Percentiles rank a stretch among this genome's conserved stretches.
phyloP scores from a whole-genome alignment of 192 early-diverging fungal species.

The Coemansia aciculifera region DNA sequence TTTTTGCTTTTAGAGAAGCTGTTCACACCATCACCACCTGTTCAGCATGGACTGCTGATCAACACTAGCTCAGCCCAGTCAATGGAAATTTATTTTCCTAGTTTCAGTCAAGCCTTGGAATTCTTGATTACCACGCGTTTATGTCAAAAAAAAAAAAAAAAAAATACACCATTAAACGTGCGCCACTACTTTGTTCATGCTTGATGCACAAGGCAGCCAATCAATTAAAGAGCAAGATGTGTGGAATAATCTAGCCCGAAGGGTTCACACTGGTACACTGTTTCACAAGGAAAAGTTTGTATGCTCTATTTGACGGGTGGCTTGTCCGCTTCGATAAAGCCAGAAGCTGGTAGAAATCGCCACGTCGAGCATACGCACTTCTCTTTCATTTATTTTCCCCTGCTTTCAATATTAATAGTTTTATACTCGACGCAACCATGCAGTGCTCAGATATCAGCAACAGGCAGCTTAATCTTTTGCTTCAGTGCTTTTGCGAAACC shows the following conservation, averaged over 20 bases:
- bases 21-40: neutral
- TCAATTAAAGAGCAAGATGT: neutral
- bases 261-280: neutral
- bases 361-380: neutral
- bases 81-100: neutral
- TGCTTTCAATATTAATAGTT: neutral
- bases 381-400: neutral
- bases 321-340: neutral
- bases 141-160: neutral
- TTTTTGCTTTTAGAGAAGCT: neutral
- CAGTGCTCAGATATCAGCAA: conserved; percentile 49
- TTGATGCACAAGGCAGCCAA: neutral
- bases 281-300: neutral
- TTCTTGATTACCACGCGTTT: neutral
- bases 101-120: neutral
- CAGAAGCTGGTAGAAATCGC: neutral
- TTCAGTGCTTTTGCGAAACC: conserved; percentile 55
- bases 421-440: conserved; percentile 1
- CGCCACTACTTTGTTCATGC: neutral
- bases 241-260: conserved; percentile 4
- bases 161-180: neutral
- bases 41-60: neutral
- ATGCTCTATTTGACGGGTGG: neutral
- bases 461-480: conserved; percentile 36
- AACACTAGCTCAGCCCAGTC: neutral